Evolutionary conservation across 179 eudicot genomes (phyloP), one percentile per base, ranked within the genome.

Genomic region (Pouteria campechiana): DNA sequence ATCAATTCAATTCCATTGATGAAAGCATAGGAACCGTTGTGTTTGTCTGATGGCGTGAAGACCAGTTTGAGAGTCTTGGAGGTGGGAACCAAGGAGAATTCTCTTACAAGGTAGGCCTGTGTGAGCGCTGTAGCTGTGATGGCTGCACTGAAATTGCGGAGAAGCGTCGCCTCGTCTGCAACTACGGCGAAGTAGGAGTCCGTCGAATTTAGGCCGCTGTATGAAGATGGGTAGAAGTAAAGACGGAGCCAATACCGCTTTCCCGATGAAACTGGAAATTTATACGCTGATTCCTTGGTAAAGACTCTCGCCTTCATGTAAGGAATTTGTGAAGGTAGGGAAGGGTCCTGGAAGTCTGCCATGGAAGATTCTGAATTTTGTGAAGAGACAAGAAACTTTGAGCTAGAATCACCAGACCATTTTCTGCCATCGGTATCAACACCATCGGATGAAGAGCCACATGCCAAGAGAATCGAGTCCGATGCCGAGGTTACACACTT

Each of bases 1-100:
- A 90, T 61, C 25, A 90, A 41, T 63, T 90, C 98, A 9, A 90
- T 79, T 0, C 94, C 98, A 33, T 90, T 90, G n/a, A 90, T 50
- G 35, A 86, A 90, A 0, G 78, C 83, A 21, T 86, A 87, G 0
- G 88, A 60, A 1, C 55, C 64, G 1, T 47, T 49, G 2, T 59
- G 16, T 35, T 68, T 58, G n/a, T 70, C 72, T 0, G 74, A 65
- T 0, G 90, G 80, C 71, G 64, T 76, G 48, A 90, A 75, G 0
- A 60, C 55, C 20, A 90, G 3, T 1, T 50, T 74, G 33, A 90
- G 48, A 0, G 60, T 22, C 29, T 63, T 48, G 1, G 32, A 15
- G 0, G 51, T 46, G 0, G 87, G 73, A n/a, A 87, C 76, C 14
- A 87, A 49, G 0, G 65, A 61, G 20, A 67, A 90, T 41, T 90